These are phyloP conservation scores for Nyssa sinensis DNA, from an alignment of 148 eudicot species.

Conservation along the genomic window DNA sequence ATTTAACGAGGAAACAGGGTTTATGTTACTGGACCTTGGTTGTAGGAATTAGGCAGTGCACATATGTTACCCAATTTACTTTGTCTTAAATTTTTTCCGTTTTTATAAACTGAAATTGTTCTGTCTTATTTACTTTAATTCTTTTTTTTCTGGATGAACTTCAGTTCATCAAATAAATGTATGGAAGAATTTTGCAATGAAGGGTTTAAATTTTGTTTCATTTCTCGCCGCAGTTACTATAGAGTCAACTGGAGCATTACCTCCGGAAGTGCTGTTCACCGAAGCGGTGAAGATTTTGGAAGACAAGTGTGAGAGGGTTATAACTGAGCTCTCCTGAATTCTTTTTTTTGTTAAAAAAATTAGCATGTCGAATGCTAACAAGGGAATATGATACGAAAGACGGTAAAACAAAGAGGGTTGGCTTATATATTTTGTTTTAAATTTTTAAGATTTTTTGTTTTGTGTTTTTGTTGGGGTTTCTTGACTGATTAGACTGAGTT, in stretches of 20 bases:
- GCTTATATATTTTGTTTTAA: too few relatives aligned
- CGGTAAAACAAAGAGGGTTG: too few relatives aligned
- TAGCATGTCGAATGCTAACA: too few relatives aligned
- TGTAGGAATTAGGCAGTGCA: neutral
- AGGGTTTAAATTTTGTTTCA: neutral
- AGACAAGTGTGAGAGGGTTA: conserved; percentile 76
- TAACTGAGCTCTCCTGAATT: conserved; percentile 80
- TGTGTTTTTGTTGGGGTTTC: too few relatives aligned
- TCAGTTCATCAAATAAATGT: neutral
- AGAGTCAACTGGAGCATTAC: conserved; percentile 89
- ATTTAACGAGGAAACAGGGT: neutral
- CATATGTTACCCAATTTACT: neutral
- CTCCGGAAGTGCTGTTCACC: conserved; percentile 85
- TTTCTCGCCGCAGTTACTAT: conserved; percentile 56
- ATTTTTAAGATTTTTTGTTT: too few relatives aligned
- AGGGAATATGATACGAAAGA: too few relatives aligned
- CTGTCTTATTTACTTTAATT: neutral
- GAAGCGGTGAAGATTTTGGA: conserved; percentile 93
- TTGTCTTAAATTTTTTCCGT: neutral
- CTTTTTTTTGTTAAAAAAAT: neutral
- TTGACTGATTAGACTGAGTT: too few relatives aligned
- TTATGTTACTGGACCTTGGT: neutral
- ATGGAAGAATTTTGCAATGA: neutral
- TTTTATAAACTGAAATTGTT: neutral
- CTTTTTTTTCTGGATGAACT: neutral